Evolutionary conservation across 805 yeast genomes (phyloP).

Genomic region (Jamesozyma gamospora): DNA sequence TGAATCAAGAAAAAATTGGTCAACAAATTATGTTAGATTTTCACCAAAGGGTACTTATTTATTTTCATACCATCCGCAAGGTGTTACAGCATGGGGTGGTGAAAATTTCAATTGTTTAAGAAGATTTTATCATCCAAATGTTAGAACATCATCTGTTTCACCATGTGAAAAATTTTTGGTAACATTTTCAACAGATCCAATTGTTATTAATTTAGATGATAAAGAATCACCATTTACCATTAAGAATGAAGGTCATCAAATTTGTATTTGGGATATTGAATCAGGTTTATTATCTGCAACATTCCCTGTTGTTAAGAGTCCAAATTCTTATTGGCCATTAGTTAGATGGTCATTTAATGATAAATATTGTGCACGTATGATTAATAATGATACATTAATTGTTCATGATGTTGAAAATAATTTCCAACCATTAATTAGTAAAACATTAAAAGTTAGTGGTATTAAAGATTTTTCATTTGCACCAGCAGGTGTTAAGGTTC

Average conservation of each 20-base stretch:
- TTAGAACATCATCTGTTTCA: conserved; percentile 80
- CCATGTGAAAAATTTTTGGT: conserved; percentile 87
- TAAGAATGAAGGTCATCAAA: conserved; percentile 83
- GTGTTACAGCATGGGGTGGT: conserved; percentile 96
- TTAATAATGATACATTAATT: conserved; percentile 79
- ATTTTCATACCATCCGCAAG: conserved; percentile 84
- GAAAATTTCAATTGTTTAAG: conserved; percentile 58
- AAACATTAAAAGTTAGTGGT: conserved; percentile 72
- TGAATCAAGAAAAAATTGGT: conserved; percentile 76
- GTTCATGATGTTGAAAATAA: conserved; percentile 69
- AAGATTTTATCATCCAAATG: conserved; percentile 82
- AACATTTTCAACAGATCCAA: conserved; percentile 81
- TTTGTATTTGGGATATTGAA: conserved; percentile 84
- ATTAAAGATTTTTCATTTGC: conserved; percentile 90
- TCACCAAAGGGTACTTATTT: conserved; percentile 89
- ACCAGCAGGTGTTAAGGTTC: conserved; percentile 71
- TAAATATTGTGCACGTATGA: conserved; percentile 87
- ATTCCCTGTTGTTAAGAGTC: conserved; percentile 70
- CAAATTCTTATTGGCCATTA: conserved; percentile 85
- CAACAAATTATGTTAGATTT: conserved; percentile 78
- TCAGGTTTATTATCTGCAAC: conserved; percentile 81
- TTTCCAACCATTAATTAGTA: conserved; percentile 78
- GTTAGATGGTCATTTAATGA: conserved; percentile 93
- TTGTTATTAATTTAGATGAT: conserved; percentile 51
- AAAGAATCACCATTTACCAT: conserved; percentile 73